phyloP scores from a whole-genome alignment of 73 alveolate species.

The Paramecium octaurelia region DNA sequence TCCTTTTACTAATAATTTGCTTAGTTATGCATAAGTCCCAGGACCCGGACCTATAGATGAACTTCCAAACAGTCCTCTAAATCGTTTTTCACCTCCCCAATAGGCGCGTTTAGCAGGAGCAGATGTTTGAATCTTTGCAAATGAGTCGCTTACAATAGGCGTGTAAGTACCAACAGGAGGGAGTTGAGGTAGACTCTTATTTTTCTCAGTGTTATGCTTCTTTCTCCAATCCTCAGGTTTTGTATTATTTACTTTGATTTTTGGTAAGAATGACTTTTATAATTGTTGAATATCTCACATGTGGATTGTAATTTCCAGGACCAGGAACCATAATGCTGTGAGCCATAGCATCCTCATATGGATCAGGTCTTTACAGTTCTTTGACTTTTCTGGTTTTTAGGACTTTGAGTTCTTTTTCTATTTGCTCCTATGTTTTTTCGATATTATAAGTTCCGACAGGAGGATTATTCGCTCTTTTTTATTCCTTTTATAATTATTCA shows the following conservation, averaged over 20 bases:
- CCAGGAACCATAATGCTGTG: constrained; percentile 23
- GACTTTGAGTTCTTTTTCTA: neutral
- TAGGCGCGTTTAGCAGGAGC: neutral
- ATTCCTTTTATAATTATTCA: neutral
- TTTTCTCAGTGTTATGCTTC: neutral
- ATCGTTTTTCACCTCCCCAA: constrained; percentile 49
- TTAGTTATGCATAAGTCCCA: constrained; percentile 29
- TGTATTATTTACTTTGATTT: neutral
- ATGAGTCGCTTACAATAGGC: neutral
- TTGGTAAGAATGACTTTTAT: neutral
- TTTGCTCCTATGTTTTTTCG: neutral
- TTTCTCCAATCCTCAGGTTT: constrained; percentile 28
- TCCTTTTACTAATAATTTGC: constrained; percentile 18
- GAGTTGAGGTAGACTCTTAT: neutral
- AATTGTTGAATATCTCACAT: neutral
- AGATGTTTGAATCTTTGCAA: neutral
- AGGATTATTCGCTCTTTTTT: neutral
- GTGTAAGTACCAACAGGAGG: constrained; percentile 49
- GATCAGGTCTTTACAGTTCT: neutral
- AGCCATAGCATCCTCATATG: neutral
- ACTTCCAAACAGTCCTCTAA: neutral
- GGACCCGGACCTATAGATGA: constrained; percentile 4
- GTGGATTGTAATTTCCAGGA: constrained; percentile 44
- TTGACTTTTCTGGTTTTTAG: neutral
- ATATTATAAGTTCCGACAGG: constrained; percentile 11